Evolutionary conservation across 495 filamentous ascomycete species (phyloP).

Genomic region (Penicillium cinerascens): DNA sequence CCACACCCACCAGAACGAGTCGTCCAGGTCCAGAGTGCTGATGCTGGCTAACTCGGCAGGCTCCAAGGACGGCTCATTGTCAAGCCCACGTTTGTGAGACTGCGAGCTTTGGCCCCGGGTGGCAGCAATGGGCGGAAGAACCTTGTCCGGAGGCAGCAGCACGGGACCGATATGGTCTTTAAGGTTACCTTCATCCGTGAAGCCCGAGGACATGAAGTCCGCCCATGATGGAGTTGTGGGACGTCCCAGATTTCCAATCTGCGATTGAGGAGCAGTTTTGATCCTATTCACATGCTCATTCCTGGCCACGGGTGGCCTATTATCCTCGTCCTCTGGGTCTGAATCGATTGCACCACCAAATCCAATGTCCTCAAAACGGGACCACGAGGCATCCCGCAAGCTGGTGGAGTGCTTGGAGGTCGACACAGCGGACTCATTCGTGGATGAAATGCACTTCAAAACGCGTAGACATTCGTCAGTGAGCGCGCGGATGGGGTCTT

Average conservation of each 20-base stretch:
- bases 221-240: slow-evolving; percentile 98
- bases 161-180: slow-evolving; percentile 52
- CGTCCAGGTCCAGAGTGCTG: slow-evolving; percentile 78
- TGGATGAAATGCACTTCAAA: slow-evolving; percentile 79
- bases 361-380: slow-evolving; percentile 91
- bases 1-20: slow-evolving; percentile 99
- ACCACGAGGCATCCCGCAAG: slow-evolving; percentile 86
- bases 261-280: slow-evolving; percentile 59
- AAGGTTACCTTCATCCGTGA: slow-evolving; percentile 65
- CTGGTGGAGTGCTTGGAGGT: slow-evolving; percentile 65
- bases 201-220: slow-evolving; percentile 92
- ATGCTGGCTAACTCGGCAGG: slow-evolving; percentile 95
- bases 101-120: slow-evolving; percentile 79
- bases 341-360: slow-evolving; percentile 76
- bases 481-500: slow-evolving; percentile 82
- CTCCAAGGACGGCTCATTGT: slow-evolving; percentile 64
- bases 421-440: slow-evolving; percentile 74
- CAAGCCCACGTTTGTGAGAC: slow-evolving; percentile 69
- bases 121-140: slow-evolving; percentile 74
- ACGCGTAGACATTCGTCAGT: slow-evolving; percentile 94
- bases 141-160: slow-evolving; percentile 85
- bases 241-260: slow-evolving; percentile 60
- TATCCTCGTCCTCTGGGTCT: slow-evolving; percentile 61
- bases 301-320: slow-evolving; percentile 30
- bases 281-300: slow-evolving; percentile 35